Base-by-base conservation (phyloP, 306 rosid species). In the Vigna trinervia region DNA sequence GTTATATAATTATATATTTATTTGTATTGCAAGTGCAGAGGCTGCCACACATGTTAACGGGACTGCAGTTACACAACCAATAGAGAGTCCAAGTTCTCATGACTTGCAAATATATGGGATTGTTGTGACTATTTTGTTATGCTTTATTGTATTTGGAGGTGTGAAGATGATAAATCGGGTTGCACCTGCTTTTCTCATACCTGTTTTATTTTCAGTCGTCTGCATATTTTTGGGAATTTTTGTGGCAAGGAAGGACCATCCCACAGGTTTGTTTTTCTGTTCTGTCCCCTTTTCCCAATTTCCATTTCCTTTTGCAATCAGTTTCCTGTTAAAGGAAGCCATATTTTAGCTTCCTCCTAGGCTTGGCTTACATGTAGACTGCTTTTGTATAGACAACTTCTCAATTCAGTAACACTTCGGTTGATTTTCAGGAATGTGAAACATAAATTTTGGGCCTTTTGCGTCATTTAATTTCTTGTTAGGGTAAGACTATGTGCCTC, bases 101-200 rank as follows among this genome's bases (percentile, higher is more conserved):
- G 99, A 96, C 83, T 78, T 96, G 89, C 99, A 96, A 89, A 84
- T 96, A 64, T 96, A 96, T 73, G 99, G 99, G 82, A 88, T 96
- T 72, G 87, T 96, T 74, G 96, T 91, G 89, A 92, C 99, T n/a
- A 89, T 96, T 70, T 3, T 96, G 46, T 87, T 96, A 64, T 92
- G 98, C 94, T 92, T 96, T 85, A 78, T 96, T 85, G 99, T 96
- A 75, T 96, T 96, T 86, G 99, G 99, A 78, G 99, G 99, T 63
- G 99, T 92, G 77, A 96, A 89, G 87, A 96, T 96, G 81, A 96
- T 96, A 78, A 96, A 96, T 81, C 89, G 97, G 88, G 99, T 96
- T 81, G 99, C 99, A 0, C 99, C 99, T 67, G 97, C 99, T 58
- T 92, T 96, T 84, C 98, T 96, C 60, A 77, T 96, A 74, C 94